Evolutionary conservation across 495 filamentous ascomycete genomes (phyloP).

Genomic region (Hapsidospora chrysogenum): DNA sequence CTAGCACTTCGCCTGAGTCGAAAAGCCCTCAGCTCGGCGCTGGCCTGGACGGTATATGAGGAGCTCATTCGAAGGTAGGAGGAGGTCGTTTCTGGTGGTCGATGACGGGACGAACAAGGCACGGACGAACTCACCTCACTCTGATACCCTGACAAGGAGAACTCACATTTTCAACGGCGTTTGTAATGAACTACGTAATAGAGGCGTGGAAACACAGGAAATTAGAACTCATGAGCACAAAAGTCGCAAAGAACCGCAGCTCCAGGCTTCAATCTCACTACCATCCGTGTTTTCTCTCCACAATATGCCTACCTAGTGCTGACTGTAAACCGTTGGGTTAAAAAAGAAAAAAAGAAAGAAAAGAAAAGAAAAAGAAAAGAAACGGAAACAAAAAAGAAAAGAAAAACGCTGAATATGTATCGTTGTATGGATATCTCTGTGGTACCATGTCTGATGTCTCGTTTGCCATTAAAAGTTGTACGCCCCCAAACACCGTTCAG

Average conservation of each 20-base stretch:
- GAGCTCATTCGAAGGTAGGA: constrained; percentile 68
- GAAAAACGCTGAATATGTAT: constrained; percentile 2
- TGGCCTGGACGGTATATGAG: constrained; percentile 96
- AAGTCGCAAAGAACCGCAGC: too few relatives aligned
- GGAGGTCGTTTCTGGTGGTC: too few relatives aligned
- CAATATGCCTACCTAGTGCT: neutral
- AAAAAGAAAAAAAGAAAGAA: neutral
- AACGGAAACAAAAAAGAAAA: constrained; percentile 1
- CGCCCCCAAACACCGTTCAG: too few relatives aligned
- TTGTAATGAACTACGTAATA: too few relatives aligned
- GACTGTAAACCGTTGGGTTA: neutral
- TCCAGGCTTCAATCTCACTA: too few relatives aligned
- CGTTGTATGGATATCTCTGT: neutral
- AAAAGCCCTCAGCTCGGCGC: constrained; percentile 79
- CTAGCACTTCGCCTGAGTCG: constrained; percentile 73
- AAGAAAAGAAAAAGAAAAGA: neutral
- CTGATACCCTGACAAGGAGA: too few relatives aligned
- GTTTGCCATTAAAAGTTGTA: too few relatives aligned
- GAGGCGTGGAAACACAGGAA: too few relatives aligned
- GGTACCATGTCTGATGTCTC: neutral
- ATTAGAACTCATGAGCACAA: too few relatives aligned
- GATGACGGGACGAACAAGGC: neutral
- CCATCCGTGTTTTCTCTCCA: too few relatives aligned
- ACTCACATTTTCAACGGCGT: too few relatives aligned
- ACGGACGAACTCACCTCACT: too few relatives aligned